A percentile compares a stretch with the other conserved stretches of the same genome.
Conservation (phyloP, 208 protist genomes). For the Acanthamoeba lenticulata region DNA sequence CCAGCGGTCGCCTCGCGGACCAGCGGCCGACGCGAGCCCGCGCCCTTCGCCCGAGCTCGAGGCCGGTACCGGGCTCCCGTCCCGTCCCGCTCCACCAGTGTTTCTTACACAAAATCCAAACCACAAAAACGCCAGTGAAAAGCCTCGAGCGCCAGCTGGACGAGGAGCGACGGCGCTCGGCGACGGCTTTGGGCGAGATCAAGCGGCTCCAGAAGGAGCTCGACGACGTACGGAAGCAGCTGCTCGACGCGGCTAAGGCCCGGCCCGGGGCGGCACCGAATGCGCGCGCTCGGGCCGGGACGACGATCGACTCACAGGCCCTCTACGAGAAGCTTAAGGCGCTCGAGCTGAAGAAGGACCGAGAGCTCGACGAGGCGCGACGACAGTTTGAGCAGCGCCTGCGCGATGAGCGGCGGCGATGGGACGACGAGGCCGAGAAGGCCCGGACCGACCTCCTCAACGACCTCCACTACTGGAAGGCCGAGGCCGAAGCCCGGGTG, state of each 20-base stretch:
- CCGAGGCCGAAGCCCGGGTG: not conserved
- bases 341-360: conserved; percentile 13
- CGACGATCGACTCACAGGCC: not conserved
- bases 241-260: not conserved
- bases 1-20: not conserved
- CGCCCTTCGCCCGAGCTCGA: not conserved
- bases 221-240: not conserved
- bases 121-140: not conserved
- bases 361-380: not conserved
- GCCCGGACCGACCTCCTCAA: not conserved
- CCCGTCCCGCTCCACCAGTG: not conserved
- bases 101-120: not conserved
- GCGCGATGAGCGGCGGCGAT: not conserved
- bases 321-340: not conserved
- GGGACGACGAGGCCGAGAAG: conserved; percentile 8
- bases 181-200: not conserved
- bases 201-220: not conserved
- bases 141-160: not conserved
- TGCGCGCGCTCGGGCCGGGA: not conserved
- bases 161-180: conserved; percentile 10
- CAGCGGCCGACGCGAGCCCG: not conserved
- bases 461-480: conserved; percentile 23
- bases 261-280: not conserved
- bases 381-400: not conserved
- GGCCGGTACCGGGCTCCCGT: not conserved